Evolutionary conservation across 495 filamentous ascomycete genomes (phyloP), one percentile per base, ranked within the genome.

Genomic region (Podospora didyma): DNA sequence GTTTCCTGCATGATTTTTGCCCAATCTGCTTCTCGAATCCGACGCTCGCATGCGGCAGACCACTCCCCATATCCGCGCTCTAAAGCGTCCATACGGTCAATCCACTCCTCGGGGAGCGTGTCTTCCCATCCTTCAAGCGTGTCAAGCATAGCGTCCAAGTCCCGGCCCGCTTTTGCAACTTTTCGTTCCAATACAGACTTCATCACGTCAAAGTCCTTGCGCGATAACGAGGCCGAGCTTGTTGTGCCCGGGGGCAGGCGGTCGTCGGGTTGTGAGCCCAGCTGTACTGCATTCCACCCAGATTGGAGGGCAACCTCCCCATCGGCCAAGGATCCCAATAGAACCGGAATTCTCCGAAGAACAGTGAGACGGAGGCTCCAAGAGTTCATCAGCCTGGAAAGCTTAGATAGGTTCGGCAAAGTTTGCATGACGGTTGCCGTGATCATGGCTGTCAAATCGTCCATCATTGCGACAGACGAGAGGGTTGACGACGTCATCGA

Each of bases 401-500:
- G 71, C 28, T 80, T 82, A 28, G 87, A 87, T n/a, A 96, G 70
- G 44, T 87, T 84, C 1, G 95, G 94, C 22, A 98, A 78, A 10
- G 92, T 84, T 58, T 92, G 89, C 16, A 98, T 66, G 4, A 92
- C 88, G 17, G 89, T 96, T 21, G 90, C 88, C 22, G 94, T 97
- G 42, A 97, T 81, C 35, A 97, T 77, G 24, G 93, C 86, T 2
- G 92, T 92, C 66, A 96, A 84, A 67, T 95, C 92, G 61, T 92
- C 90, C 69, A 97, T 73, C 65, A 60, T 74, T 37, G 73, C 68
- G 54, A 75, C 73, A 59, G 59, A 81, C 71, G 47, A 78, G 66
- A 78, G 83, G 68, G 67, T 72, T 68, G 67, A 73, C 67, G 72
- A 80, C 42, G 65, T 41, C 28, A 70, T 41, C 7, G 67, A 65